Evolutionary conservation across 257 asterid species (phyloP), one percentile per base, ranked within the genome.

Genomic region (Verbascum thapsus): DNA sequence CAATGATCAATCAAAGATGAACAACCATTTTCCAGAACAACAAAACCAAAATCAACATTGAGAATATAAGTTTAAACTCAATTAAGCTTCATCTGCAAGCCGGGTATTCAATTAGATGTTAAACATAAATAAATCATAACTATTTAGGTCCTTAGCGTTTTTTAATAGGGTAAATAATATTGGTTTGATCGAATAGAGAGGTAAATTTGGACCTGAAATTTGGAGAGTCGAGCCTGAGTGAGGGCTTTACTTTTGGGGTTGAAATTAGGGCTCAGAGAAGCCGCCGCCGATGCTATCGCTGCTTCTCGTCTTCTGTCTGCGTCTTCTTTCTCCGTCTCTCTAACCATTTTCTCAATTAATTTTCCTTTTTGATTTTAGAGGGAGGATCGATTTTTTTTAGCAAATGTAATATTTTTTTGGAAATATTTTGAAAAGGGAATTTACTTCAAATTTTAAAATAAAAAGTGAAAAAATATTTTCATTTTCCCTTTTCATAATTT

Each of bases 191-290:
- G n/a, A n/a, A n/a, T n/a, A n/a, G n/a, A n/a, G n/a, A n/a, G n/a
- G n/a, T n/a, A n/a, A n/a, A n/a, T n/a, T n/a, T n/a, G n/a, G n/a
- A 87, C 97, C 79, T 83, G 94, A 82, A 91, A 83, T 73, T 91
- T 91, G 66, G 87, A 77, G 72, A 88, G 77, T 73, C 84, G 98
- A 26, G 85, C 47, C 17, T 72, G 45, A 35, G 86, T 76, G 23
- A 83, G 17, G 37, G 81, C 76, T n/a, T n/a, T n/a, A 43, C 49
- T 15, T 54, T 71, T 81, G 48, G 81, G 81, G 48, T 73, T 83
- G 79, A 75, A 83, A 83, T 82, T 59, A 59, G 89, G 79, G 58
- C 71, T 80, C 58, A 83, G 51, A 66, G 89, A 55, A 13, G 73
- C 76, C 39, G 85, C 78, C 39, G 87, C 78, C 0, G 91, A 73